Conservation (phyloP, 345 rosid genomes). For the Hypericum perforatum region DNA sequence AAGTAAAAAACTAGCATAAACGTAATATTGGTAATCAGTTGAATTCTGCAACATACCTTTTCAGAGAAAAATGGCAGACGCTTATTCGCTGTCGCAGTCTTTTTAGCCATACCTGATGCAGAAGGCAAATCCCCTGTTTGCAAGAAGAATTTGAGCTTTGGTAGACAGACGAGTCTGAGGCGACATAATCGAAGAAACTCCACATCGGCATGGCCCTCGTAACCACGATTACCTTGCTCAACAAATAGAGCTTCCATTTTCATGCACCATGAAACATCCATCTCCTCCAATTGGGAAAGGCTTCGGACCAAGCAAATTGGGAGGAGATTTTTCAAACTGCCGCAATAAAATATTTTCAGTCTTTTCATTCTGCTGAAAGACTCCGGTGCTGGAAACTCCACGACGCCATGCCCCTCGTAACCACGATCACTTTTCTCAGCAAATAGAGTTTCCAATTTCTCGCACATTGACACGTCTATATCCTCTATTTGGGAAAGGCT, state of each 20-base stretch:
- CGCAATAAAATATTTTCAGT: conserved; percentile 5
- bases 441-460: conserved; percentile 11
- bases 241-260: conserved; percentile 11
- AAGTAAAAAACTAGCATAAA: no score
- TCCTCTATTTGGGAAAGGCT: conserved; percentile 11
- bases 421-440: neutral
- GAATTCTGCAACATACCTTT: no score
- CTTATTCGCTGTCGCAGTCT: no score
- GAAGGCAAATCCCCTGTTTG: no score
- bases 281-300: conserved; percentile 13
- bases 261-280: conserved; percentile 10
- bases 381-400: neutral
- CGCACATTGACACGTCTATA: conserved; percentile 12
- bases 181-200: neutral
- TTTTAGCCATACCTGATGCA: no score
- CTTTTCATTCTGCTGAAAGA: conserved; percentile 14
- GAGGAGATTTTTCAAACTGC: conserved; percentile 8
- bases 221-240: neutral
- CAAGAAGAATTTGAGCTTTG: neutral
- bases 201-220: neutral
- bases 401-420: neutral
- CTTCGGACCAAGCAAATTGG: conserved; percentile 4
- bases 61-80: no score
- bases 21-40: no score
- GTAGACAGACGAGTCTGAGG: neutral